Conservation (phyloP, 2,329 filamentous ascomycete genomes). For the Neofusicoccum ribis region DNA sequence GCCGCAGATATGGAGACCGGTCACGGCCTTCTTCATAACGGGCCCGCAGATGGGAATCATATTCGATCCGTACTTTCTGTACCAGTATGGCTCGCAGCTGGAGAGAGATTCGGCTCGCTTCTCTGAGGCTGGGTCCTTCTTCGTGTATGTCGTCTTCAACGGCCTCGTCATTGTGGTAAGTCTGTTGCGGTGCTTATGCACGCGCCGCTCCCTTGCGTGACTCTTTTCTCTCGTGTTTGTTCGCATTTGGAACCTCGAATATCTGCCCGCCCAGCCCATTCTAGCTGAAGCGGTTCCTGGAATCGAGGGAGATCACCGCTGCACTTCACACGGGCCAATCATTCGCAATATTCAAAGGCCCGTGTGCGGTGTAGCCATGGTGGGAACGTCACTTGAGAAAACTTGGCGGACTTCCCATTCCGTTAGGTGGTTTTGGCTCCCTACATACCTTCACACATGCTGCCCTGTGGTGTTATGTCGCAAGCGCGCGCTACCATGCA, state of each 20-base stretch:
- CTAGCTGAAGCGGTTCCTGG: constrained; percentile 58
- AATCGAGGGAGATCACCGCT: constrained; percentile 56
- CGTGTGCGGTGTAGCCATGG: constrained; percentile 52
- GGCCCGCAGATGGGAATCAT: constrained; percentile 59
- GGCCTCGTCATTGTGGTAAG: constrained; percentile 75
- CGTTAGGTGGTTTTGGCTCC: constrained; percentile 61
- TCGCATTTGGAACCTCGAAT: constrained; percentile 55
- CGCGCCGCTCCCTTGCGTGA: constrained; percentile 16
- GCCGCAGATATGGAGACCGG: constrained; percentile 61
- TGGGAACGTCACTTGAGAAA: constrained; percentile 55
- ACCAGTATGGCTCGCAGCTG: constrained; percentile 72
- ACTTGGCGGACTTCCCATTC: constrained; percentile 58
- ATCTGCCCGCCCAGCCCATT: constrained; percentile 54
- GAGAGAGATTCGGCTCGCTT: constrained; percentile 74
- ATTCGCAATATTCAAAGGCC: constrained; percentile 52
- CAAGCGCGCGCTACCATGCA: not conserved
- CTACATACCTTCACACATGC: constrained; percentile 55
- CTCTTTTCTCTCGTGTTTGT: constrained; percentile 19
- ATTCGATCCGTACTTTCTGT: constrained; percentile 77
- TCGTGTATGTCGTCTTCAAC: constrained; percentile 78
- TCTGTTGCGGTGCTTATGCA: constrained; percentile 26
- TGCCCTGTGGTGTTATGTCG: not conserved
- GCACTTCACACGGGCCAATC: constrained; percentile 48
- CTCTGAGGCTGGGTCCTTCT: constrained; percentile 71
- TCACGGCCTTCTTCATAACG: constrained; percentile 61